phyloP scores from a whole-genome alignment of 345 rosid genomes.

The Toxicodendron radicans region DNA sequence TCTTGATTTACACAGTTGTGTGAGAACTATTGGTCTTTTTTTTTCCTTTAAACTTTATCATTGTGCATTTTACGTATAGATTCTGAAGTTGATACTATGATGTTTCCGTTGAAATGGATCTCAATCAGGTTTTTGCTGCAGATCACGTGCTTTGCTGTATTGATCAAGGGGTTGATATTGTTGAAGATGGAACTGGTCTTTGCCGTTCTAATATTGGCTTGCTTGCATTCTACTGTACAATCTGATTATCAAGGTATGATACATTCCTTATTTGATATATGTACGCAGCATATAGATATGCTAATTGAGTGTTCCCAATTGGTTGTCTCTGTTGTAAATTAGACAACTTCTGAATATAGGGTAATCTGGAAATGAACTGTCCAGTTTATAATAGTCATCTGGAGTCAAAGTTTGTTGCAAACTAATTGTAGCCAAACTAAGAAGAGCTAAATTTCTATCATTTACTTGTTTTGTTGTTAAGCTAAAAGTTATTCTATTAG shows the following conservation, averaged over 20 bases:
- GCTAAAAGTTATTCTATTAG: not conserved
- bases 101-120: conserved; percentile 26
- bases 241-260: conserved; percentile 80
- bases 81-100: conserved; percentile 1
- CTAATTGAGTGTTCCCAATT: not conserved
- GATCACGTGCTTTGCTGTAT: conserved; percentile 2
- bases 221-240: conserved; percentile 45
- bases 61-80: not conserved
- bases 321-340: conserved; percentile 4
- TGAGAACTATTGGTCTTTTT: not conserved
- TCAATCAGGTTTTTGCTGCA: conserved; percentile 10
- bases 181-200: conserved; percentile 56
- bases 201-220: conserved; percentile 43
- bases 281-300: not conserved
- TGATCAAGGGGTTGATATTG: conserved; percentile 35
- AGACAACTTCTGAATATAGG: not conserved
- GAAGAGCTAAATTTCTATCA: not conserved
- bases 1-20: no score
- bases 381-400: conserved; percentile 1
- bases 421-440: not conserved
- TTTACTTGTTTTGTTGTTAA: not conserved
- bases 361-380: not conserved
- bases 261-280: conserved; percentile 8
- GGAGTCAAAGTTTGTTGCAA: not conserved
- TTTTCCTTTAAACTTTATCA: not conserved